Evolutionary conservation across 2,329 filamentous ascomycete species (phyloP), one percentile per base, ranked within the genome.

Genomic region (Eutypella sp.): DNA sequence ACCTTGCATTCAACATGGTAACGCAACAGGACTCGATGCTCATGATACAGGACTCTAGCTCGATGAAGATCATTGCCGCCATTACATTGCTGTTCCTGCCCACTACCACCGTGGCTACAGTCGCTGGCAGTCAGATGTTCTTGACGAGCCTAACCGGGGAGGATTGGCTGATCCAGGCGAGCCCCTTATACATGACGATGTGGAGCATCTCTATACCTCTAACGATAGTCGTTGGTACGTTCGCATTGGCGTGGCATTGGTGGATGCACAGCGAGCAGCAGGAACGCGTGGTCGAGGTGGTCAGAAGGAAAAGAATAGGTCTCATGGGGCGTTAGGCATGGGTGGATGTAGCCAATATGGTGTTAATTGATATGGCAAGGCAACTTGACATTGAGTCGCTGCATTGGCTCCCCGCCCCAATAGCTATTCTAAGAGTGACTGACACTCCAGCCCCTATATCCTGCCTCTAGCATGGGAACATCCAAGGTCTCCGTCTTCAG

Each of bases 51-150:
- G 66, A 68, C 41, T 61, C 63, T 19, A 61, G 56, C n/a, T 61
- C 60, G 11, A 67, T 68, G 62, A 66, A 63, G 41, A 59, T 66
- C 5, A 66, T 69, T 24, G 61, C 67, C 3, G 56, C 57, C 29
- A 62, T 69, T 18, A 68, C 65, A 5, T 58, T 69, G 46, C 43
- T 69, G 5, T 69, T 69, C 47, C 40, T 69, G 0, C 67, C 67
- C 1, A 67, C 63, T 0, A 66, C 62, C 2, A 60, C 57, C 0
- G 64, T 69, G 7, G 63, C 67, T 8, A 57, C 59, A 0, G 53
- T 69, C 19, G 34, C 57, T 13, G 55, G 57, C 5, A 53, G 51
- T n/a, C 53, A 59, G 43, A 37, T 46, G 18, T 46, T 46, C 38
- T 23, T 39, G 13, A 22, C 36, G 20, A 39, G 36, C 20, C 19